Percentiles rank a stretch among this genome's conserved stretches.
These are phyloP conservation scores for Amylostereum areolatum DNA, from an alignment of 1,284 basidiomycete genomes.

Conservation along the genomic window DNA sequence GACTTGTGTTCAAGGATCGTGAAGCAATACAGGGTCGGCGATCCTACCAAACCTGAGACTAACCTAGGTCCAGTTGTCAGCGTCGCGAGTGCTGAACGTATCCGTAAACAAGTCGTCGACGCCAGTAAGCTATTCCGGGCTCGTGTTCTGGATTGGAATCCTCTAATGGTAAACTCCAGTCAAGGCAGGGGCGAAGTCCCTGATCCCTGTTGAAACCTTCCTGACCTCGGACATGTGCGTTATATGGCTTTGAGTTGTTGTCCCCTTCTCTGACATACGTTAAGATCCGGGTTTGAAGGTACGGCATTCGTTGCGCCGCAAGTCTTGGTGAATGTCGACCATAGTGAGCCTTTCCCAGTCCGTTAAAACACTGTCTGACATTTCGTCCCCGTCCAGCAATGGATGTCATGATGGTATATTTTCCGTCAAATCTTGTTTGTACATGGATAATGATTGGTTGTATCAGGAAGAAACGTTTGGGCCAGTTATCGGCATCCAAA, in stretches of 20 bases:
- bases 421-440: not conserved
- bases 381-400: slow-evolving; percentile 48
- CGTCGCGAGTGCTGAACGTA: slow-evolving; percentile 75
- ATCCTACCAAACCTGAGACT: slow-evolving; percentile 70
- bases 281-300: slow-evolving; percentile 37
- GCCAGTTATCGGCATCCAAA: slow-evolving; percentile 87
- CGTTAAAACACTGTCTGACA: not conserved
- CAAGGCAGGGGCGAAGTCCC: slow-evolving; percentile 67
- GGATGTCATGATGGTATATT: slow-evolving; percentile 82
- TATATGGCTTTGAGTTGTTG: not conserved
- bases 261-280: not conserved
- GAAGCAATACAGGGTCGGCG: slow-evolving; percentile 77
- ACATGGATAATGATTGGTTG: not conserved
- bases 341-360: slow-evolving; percentile 49
- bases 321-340: slow-evolving; percentile 83
- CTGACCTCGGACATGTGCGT: slow-evolving; percentile 31
- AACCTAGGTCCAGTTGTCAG: slow-evolving; percentile 91
- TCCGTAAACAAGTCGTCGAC: slow-evolving; percentile 81
- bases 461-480: slow-evolving; percentile 83
- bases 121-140: slow-evolving; percentile 49
- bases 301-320: slow-evolving; percentile 87
- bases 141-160: not conserved
- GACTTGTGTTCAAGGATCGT: not conserved
- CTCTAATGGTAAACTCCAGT: slow-evolving; percentile 35
- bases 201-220: slow-evolving; percentile 72